A percentile compares a stretch with the other conserved stretches of the same genome.
Evolutionary conservation across 2,329 filamentous ascomycete genomes (phyloP).

Genomic region (Verticillium longisporum): DNA sequence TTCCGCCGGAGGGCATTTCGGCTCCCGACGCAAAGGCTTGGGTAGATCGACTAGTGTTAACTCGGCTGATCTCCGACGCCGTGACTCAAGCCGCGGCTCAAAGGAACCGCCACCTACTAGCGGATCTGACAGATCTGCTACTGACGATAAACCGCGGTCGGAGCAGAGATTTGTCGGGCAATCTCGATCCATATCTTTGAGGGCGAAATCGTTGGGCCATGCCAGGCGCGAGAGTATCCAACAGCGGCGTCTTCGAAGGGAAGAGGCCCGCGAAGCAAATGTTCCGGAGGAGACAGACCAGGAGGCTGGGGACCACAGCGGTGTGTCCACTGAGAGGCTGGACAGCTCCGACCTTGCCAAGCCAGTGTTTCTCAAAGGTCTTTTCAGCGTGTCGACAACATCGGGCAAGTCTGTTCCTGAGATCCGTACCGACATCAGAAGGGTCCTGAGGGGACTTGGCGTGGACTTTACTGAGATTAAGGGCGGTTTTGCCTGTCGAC

Average conservation of each 20-base stretch:
- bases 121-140: conserved; percentile 68
- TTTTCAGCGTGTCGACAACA: conserved; percentile 96
- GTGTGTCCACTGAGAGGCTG: conserved; percentile 53
- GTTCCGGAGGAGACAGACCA: conserved; percentile 88
- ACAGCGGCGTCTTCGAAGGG: conserved; percentile 67
- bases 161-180: conserved; percentile 45
- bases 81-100: conserved; percentile 37
- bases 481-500: conserved; percentile 85
- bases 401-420: conserved; percentile 82
- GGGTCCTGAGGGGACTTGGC: conserved; percentile 78
- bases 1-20: conserved; percentile 47
- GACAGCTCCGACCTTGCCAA: conserved; percentile 76
- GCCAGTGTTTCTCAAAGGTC: conserved; percentile 89
- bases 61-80: conserved; percentile 71
- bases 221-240: conserved; percentile 89
- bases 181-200: conserved; percentile 56
- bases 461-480: conserved; percentile 92
- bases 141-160: conserved; percentile 43
- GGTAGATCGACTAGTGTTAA: conserved; percentile 89
- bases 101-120: conserved; percentile 69
- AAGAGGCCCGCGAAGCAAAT: conserved; percentile 66
- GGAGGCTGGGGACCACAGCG: conserved; percentile 60
- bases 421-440: conserved; percentile 84
- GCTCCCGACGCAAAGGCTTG: conserved; percentile 61
- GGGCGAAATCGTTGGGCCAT: conserved; percentile 84